These are phyloP conservation scores for Solanum lignicaule DNA, from an alignment of 257 asterid species.

Conservation along the genomic window DNA sequence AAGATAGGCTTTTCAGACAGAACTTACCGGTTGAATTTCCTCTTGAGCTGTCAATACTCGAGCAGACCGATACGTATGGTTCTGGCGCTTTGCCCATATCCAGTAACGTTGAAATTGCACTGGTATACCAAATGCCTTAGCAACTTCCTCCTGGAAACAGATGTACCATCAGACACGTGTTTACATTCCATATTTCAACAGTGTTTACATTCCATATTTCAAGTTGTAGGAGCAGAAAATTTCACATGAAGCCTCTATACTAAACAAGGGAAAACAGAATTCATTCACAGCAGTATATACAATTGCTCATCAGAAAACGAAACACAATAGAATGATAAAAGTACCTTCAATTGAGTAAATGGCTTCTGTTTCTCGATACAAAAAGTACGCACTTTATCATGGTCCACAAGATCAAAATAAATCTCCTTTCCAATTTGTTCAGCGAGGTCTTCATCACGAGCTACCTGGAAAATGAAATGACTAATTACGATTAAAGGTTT, in stretches of 20 bases:
- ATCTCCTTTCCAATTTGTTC: slow-evolving; percentile 68
- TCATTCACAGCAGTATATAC: not conserved
- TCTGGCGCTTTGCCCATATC: slow-evolving; percentile 83
- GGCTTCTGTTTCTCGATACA: slow-evolving; percentile 59
- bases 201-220: not conserved
- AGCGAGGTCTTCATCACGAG: slow-evolving; percentile 62
- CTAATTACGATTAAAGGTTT: not conserved
- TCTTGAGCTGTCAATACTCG: slow-evolving; percentile 58
- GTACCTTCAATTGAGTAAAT: slow-evolving; percentile 64
- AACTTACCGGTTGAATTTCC: slow-evolving; percentile 58
- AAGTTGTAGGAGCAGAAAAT: not conserved
- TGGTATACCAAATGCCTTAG: slow-evolving; percentile 65
- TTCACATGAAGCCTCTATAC: not conserved
- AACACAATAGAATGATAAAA: not conserved
- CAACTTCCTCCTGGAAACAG: slow-evolving; percentile 63
- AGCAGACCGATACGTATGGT: slow-evolving; percentile 69
- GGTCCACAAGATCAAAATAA: slow-evolving; percentile 86
- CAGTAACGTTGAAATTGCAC: slow-evolving; percentile 69
- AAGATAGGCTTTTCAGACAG: not conserved
- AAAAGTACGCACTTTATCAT: slow-evolving; percentile 65
- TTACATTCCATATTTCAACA: too few relatives aligned
- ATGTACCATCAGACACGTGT: not conserved
- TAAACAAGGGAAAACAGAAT: not conserved
- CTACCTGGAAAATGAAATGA: slow-evolving; percentile 37
- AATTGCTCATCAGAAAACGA: not conserved